A percentile compares a stretch with the other conserved stretches of the same genome.
Conservation (phyloP, 805 yeast genomes). For the Nakazawaea sp. region DNA sequence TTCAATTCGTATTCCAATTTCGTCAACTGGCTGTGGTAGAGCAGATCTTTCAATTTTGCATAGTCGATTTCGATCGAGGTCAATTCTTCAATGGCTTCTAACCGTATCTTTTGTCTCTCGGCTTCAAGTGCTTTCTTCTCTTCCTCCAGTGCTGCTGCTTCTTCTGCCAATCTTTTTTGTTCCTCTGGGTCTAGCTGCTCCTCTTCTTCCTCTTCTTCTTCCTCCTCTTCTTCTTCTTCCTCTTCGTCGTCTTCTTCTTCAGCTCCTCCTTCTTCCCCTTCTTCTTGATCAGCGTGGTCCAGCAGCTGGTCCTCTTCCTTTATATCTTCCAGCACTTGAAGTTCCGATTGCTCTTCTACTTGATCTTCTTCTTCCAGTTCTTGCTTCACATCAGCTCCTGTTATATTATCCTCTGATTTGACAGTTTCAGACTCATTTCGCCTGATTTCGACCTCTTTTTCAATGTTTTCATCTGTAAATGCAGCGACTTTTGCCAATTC, state of each 20-base stretch:
- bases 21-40: conserved; percentile 77
- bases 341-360: conserved; percentile 8
- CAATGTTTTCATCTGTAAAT: conserved; percentile 28
- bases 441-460: background rate
- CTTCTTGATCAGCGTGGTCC: conserved; percentile 16
- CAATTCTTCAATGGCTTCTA: conserved; percentile 63
- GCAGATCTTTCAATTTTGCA: conserved; percentile 76
- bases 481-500: conserved; percentile 35
- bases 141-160: conserved; percentile 17
- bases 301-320: conserved; percentile 8
- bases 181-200: conserved; percentile 17
- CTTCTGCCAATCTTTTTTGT: conserved; percentile 13
- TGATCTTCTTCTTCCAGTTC: conserved; percentile 6
- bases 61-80: conserved; percentile 80
- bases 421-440: background rate
- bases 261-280: conserved; percentile 10
- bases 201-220: conserved; percentile 16
- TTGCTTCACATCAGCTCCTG: background rate
- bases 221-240: conserved; percentile 19
- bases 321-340: conserved; percentile 12
- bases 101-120: conserved; percentile 35
- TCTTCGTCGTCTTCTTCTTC: conserved; percentile 16
- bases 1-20: conserved; percentile 77
- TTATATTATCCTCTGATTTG: conserved; percentile 13
- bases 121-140: conserved; percentile 17